These are phyloP conservation scores for Kurtzmaniella quercitrusa DNA, from an alignment of 1,139 yeast genomes.

Conservation along the genomic window DNA sequence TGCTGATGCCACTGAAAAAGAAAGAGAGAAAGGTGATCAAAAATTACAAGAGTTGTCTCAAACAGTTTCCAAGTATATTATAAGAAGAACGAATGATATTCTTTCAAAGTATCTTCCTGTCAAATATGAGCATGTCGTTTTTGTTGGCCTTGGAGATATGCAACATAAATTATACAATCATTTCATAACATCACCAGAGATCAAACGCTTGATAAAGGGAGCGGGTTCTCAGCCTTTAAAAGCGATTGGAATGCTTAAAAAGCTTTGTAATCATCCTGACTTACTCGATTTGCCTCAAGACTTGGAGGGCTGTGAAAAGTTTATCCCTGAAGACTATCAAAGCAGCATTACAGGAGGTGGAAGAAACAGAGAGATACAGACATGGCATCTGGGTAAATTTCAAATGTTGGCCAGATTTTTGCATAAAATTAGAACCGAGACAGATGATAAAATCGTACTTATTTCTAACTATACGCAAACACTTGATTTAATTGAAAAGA, in stretches of 20 bases:
- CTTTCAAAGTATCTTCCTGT: constrained; percentile 90
- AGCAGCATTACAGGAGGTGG: constrained; percentile 27
- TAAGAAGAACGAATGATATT: constrained; percentile 93
- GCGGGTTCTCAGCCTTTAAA: constrained; percentile 79
- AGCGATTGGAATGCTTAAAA: constrained; percentile 85
- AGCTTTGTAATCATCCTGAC: constrained; percentile 92
- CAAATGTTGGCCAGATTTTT: constrained; percentile 71
- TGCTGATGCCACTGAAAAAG: constrained; percentile 82
- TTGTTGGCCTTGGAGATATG: constrained; percentile 77
- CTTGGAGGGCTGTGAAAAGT: constrained; percentile 59
- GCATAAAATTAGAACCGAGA: constrained; percentile 67
- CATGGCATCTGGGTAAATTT: constrained; percentile 61
- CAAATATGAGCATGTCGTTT: constrained; percentile 92
- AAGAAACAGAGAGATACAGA: constrained; percentile 53
- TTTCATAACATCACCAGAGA: constrained; percentile 79
- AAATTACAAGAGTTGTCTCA: constrained; percentile 70
- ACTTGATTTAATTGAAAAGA: constrained; percentile 77
- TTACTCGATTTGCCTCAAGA: constrained; percentile 73
- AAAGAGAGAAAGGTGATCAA: constrained; percentile 64
- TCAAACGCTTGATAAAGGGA: constrained; percentile 65
- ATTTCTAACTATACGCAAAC: constrained; percentile 96
- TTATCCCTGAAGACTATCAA: constrained; percentile 74
- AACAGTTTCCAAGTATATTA: constrained; percentile 84
- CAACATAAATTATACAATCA: constrained; percentile 70
- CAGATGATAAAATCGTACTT: constrained; percentile 90